Conservation (phyloP, 1,284 basidiomycete genomes). For the Wallemia hederae region DNA sequence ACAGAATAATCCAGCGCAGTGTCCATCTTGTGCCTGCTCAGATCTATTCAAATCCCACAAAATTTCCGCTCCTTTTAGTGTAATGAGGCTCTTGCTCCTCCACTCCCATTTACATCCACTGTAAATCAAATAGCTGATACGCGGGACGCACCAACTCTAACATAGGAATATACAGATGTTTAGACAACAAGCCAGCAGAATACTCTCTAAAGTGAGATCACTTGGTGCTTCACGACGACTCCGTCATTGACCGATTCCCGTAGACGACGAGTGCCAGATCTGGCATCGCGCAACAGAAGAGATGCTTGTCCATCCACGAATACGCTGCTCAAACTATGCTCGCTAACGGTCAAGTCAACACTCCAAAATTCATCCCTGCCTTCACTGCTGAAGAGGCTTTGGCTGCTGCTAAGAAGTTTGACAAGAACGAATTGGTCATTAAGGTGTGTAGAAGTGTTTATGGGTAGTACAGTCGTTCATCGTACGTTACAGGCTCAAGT, state of each 20-base stretch:
- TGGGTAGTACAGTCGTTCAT: conserved; percentile 25
- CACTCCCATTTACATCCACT: not conserved
- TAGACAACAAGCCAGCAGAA: conserved; percentile 1
- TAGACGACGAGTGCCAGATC: not conserved
- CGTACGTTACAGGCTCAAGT: conserved; percentile 97
- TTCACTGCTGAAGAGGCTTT: conserved; percentile 70
- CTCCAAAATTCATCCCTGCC: conserved; percentile 72
- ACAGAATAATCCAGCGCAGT: not conserved
- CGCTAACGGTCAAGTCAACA: conserved; percentile 13
- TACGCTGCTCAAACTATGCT: conserved; percentile 20
- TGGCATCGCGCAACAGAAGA: conserved; percentile 31
- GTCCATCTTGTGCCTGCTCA: not conserved
- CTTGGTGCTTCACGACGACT: not conserved
- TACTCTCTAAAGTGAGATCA: not conserved
- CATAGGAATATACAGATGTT: not conserved
- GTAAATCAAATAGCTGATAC: not conserved
- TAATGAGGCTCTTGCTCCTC: not conserved
- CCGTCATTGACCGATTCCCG: not conserved
- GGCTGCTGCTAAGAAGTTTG: conserved; percentile 62
- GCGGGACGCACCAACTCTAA: not conserved
- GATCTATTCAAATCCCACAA: not conserved
- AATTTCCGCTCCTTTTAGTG: not conserved
- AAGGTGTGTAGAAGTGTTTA: not conserved
- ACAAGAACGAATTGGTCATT: conserved; percentile 18
- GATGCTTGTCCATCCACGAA: conserved; percentile 91